These are phyloP conservation scores for Globisporangium spinosum DNA, from an alignment of 352 stramenopile genomes.

Conservation along the genomic window DNA sequence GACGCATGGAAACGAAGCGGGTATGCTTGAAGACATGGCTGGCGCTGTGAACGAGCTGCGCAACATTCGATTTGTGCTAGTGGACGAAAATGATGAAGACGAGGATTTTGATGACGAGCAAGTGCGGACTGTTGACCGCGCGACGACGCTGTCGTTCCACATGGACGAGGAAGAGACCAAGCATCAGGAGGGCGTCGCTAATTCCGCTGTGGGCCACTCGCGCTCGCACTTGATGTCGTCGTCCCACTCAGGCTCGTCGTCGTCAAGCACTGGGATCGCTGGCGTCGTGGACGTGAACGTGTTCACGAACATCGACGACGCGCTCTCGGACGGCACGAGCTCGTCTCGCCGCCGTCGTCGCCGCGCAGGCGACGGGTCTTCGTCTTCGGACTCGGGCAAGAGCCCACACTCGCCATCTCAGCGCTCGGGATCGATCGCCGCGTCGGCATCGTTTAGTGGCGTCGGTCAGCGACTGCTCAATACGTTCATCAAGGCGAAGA, in stretches of 20 bases:
- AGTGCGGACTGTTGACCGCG: slow-evolving; percentile 16
- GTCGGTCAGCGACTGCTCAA: slow-evolving; percentile 66
- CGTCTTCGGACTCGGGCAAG: slow-evolving; percentile 20
- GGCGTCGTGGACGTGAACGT: slow-evolving; percentile 83
- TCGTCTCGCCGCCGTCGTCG: slow-evolving; percentile 22
- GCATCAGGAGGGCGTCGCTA: slow-evolving; percentile 19
- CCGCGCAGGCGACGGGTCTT: slow-evolving; percentile 13
- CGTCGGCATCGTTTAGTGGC: slow-evolving; percentile 59
- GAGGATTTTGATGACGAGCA: slow-evolving; percentile 20
- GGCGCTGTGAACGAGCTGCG: slow-evolving; percentile 77
- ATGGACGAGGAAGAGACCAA: slow-evolving; percentile 77
- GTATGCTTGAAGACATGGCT: slow-evolving; percentile 88
- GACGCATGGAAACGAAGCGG: slow-evolving; percentile 84
- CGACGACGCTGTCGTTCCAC: slow-evolving; percentile 51
- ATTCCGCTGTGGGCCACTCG: not conserved
- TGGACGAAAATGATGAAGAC: slow-evolving; percentile 63
- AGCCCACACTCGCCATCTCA: slow-evolving; percentile 5
- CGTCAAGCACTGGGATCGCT: slow-evolving; percentile 42
- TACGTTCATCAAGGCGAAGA: slow-evolving; percentile 66
- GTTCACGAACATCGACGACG: slow-evolving; percentile 71
- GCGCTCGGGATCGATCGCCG: slow-evolving; percentile 10
- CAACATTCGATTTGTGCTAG: slow-evolving; percentile 74
- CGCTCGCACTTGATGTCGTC: slow-evolving; percentile 16
- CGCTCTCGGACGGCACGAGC: slow-evolving; percentile 42
- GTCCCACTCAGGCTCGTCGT: slow-evolving; percentile 24